Conservation (phyloP, 345 rosid genomes). For the Noccaea caerulescens region DNA sequence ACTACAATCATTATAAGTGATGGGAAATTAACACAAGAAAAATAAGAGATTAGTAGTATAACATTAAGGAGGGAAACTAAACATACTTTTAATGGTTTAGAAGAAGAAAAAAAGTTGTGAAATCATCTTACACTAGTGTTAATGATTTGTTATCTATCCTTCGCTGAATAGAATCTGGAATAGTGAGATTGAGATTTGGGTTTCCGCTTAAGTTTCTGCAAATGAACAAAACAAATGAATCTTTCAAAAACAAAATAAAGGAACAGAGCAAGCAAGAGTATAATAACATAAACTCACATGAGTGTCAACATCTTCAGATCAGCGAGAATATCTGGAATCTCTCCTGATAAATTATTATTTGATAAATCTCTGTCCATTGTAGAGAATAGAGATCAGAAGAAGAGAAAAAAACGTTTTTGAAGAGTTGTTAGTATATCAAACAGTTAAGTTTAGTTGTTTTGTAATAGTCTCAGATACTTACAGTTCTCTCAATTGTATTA, state of each 20-base stretch:
- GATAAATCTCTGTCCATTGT: slow-evolving; percentile 62
- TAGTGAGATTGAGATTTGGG: slow-evolving; percentile 33
- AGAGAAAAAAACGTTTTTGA: not conserved
- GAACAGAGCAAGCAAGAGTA: not conserved
- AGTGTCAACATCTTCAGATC: slow-evolving; percentile 47
- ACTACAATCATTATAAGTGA: slow-evolving; percentile 14
- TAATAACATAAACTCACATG: slow-evolving; percentile 48
- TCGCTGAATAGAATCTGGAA: slow-evolving; percentile 33
- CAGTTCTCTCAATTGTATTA: slow-evolving; percentile 45
- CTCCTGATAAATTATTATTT: slow-evolving; percentile 54
- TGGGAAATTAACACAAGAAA: not conserved
- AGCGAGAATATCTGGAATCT: slow-evolving; percentile 54
- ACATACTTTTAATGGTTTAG: not conserved
- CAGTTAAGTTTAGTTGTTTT: not conserved
- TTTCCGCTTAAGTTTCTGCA: slow-evolving; percentile 44
- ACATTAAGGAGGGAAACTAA: not conserved
- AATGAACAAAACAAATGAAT: not conserved
- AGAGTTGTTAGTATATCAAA: slow-evolving; percentile 10
- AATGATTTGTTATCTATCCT: slow-evolving; percentile 19
- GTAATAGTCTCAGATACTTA: slow-evolving; percentile 38
- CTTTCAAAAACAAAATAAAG: not conserved
- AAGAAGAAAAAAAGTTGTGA: not conserved
- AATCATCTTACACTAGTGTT: slow-evolving; percentile 30
- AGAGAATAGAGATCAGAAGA: not conserved
- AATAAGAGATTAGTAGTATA: not conserved